Evolutionary conservation across 2,329 filamentous ascomycete genomes (phyloP).

Genomic region (Meredithiella fracta): DNA sequence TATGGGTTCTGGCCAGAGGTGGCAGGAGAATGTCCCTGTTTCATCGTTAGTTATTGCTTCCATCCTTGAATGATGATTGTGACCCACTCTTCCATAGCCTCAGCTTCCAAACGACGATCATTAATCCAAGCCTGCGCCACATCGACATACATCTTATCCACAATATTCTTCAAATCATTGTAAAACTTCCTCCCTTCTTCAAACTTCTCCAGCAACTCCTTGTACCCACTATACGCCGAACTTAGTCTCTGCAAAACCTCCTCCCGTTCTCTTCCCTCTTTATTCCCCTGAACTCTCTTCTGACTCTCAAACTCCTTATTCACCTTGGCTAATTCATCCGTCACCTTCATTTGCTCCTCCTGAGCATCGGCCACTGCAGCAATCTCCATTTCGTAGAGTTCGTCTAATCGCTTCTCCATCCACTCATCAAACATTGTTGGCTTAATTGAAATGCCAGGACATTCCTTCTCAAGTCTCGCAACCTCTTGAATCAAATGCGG

Average conservation of each 20-base stretch:
- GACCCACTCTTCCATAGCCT: slow-evolving; percentile 56
- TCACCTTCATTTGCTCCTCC: slow-evolving; percentile 57
- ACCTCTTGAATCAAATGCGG: slow-evolving; percentile 69
- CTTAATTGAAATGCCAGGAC: slow-evolving; percentile 68
- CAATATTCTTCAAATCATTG: slow-evolving; percentile 82
- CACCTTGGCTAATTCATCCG: slow-evolving; percentile 52
- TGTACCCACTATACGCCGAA: slow-evolving; percentile 87
- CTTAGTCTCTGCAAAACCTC: slow-evolving; percentile 75
- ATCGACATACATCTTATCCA: slow-evolving; percentile 63
- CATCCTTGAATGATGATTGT: not conserved
- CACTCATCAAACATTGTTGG: slow-evolving; percentile 84
- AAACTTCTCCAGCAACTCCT: slow-evolving; percentile 82
- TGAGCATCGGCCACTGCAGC: slow-evolving; percentile 54
- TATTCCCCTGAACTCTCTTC: slow-evolving; percentile 46
- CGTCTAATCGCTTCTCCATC: slow-evolving; percentile 64
- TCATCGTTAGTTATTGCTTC: slow-evolving; percentile 12
- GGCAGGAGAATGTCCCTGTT: slow-evolving; percentile 37
- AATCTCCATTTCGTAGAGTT: slow-evolving; percentile 62
- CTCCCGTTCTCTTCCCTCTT: slow-evolving; percentile 56
- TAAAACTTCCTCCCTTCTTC: slow-evolving; percentile 92
- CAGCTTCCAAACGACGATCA: slow-evolving; percentile 64
- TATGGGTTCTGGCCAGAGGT: slow-evolving; percentile 21
- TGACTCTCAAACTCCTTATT: slow-evolving; percentile 64
- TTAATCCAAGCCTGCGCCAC: slow-evolving; percentile 62
- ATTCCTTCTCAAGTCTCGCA: slow-evolving; percentile 67